phyloP scores from a whole-genome alignment of 208 protist species.

The Wallacemonas collosoma region DNA sequence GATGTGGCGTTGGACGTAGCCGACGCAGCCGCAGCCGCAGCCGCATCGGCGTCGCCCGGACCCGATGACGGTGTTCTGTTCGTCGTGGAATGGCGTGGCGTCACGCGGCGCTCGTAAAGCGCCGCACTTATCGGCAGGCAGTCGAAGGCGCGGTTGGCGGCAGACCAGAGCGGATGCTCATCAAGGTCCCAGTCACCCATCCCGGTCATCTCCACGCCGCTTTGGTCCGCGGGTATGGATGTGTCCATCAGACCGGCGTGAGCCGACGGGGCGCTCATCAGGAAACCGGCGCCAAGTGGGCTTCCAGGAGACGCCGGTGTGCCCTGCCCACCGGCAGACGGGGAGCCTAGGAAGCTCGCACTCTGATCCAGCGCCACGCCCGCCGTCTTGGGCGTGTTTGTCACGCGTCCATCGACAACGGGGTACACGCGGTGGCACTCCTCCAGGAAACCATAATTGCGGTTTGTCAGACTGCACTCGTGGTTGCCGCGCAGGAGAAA shows the following conservation, averaged over 20 bases:
- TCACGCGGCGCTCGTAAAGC: conserved; percentile 77
- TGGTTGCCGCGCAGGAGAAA: conserved; percentile 99
- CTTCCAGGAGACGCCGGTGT: too few species aligned
- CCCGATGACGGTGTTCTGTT: background rate
- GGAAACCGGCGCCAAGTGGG: background rate
- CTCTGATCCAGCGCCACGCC: conserved; percentile 7
- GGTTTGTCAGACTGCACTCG: conserved; percentile 98
- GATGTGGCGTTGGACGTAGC: background rate
- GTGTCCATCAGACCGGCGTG: background rate
- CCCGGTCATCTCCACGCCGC: conserved; percentile 4
- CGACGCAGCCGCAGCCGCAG: background rate
- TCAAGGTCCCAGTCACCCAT: conserved; percentile 53
- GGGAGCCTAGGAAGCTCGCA: conserved; percentile 7
- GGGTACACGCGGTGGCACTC: conserved; percentile 96
- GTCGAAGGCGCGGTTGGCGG: conserved; percentile 77
- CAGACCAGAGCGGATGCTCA: conserved; percentile 77
- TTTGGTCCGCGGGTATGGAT: background rate
- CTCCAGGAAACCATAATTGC: conserved; percentile 99
- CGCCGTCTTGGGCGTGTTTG: conserved; percentile 24
- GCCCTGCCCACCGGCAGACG: conserved; percentile 1
- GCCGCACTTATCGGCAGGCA: conserved; percentile 93
- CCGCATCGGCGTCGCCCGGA: background rate
- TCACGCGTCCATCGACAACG: conserved; percentile 47
- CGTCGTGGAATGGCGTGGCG: background rate
- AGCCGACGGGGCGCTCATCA: background rate